A percentile compares a stretch with the other conserved stretches of the same genome.
phyloP scores from a whole-genome alignment of 441 rosid species.

The Eutrema salsugineum region DNA sequence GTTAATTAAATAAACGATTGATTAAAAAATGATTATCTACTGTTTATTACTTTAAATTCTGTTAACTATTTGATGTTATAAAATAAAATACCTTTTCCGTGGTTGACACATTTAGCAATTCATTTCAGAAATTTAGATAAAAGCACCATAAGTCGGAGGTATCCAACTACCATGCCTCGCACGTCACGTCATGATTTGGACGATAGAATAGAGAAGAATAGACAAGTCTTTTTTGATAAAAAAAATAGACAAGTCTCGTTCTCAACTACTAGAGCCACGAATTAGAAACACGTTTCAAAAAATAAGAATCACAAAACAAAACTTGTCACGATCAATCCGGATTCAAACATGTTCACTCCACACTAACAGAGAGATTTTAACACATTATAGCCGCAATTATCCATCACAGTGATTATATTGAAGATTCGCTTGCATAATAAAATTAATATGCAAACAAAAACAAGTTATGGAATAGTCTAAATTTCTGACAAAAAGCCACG shows the following conservation, averaged over 20 bases:
- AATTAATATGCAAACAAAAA: not conserved
- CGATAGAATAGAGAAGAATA: no score
- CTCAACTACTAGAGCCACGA: not conserved
- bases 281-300: slow-evolving; percentile 5
- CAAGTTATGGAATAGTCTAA: not conserved
- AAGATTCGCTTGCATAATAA: not conserved
- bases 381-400: no score
- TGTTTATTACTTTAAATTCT: no score
- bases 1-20: no score
- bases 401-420: not conserved
- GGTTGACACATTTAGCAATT: not conserved
- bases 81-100: not conserved
- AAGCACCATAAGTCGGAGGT: not conserved
- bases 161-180: not conserved
- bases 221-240: no score
- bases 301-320: slow-evolving; percentile 9
- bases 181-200: slow-evolving; percentile 15
- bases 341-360: slow-evolving; percentile 7
- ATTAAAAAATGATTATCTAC: no score
- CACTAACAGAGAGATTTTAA: not conserved
- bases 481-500: slow-evolving; percentile 3
- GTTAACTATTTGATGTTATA: not conserved
- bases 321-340: not conserved
- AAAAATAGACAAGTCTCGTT: not conserved
- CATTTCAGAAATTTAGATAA: not conserved